phyloP scores from a whole-genome alignment of 2,329 filamentous ascomycete species.

The Pseudogymnoascus sp. region DNA sequence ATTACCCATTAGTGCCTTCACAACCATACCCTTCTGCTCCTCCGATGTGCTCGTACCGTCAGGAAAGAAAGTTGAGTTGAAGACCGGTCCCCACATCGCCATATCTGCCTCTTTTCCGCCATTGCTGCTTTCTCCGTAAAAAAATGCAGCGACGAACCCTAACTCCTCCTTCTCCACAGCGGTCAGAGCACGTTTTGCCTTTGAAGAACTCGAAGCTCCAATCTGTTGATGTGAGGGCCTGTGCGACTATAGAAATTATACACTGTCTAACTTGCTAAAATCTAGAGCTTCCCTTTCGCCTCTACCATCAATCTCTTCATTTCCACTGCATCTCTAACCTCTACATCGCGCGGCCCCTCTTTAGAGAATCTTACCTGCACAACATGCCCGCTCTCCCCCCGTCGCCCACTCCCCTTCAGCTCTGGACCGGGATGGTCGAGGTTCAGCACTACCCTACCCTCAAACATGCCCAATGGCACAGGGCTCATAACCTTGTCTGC shows the following conservation, averaged over 20 bases:
- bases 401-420: slow-evolving; percentile 38
- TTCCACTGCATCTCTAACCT: slow-evolving; percentile 31
- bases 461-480: slow-evolving; percentile 34
- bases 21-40: not conserved
- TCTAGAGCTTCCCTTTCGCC: not conserved
- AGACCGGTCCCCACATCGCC: not conserved
- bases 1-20: not conserved
- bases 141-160: not conserved
- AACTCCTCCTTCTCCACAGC: not conserved
- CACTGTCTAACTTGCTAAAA: not conserved
- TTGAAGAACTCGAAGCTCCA: not conserved
- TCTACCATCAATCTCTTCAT: not conserved
- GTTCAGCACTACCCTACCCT: slow-evolving; percentile 44
- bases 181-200: not conserved
- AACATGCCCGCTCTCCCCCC: slow-evolving; percentile 52
- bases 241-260: no score
- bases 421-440: slow-evolving; percentile 53
- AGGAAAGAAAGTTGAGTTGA: not conserved
- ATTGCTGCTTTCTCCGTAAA: not conserved
- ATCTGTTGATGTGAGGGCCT: no score
- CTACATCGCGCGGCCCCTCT: slow-evolving; percentile 43
- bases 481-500: slow-evolving; percentile 56
- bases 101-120: not conserved
- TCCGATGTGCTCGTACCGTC: not conserved
- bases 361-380: slow-evolving; percentile 47